phyloP scores from a whole-genome alignment of 2,329 filamentous ascomycete species.

The Lecanoromycetidae sp. region DNA sequence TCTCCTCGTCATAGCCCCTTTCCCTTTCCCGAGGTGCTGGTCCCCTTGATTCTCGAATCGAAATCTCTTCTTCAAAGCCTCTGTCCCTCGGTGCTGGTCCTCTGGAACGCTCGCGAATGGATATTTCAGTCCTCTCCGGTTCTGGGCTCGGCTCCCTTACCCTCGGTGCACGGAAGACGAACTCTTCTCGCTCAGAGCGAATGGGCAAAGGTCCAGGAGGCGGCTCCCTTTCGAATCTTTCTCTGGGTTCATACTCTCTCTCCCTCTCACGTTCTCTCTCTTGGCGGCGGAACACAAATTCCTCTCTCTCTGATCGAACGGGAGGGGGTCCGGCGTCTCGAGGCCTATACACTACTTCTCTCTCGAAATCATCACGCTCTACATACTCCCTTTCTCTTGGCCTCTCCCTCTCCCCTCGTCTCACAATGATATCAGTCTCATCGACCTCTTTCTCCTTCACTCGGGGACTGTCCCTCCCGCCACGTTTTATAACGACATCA shows the following conservation, averaged over 20 bases:
- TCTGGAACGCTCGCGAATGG: slow-evolving; percentile 20
- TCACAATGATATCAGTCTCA: slow-evolving; percentile 19
- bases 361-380: slow-evolving; percentile 16
- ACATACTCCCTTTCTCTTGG: slow-evolving; percentile 20
- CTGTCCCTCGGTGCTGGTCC: slow-evolving; percentile 12
- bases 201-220: slow-evolving; percentile 15
- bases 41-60: slow-evolving; percentile 22
- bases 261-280: slow-evolving; percentile 12
- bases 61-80: slow-evolving; percentile 24
- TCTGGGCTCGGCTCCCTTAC: slow-evolving; percentile 16
- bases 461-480: slow-evolving; percentile 23
- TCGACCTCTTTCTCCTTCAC: slow-evolving; percentile 16
- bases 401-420: slow-evolving; percentile 22
- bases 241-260: slow-evolving; percentile 1
- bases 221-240: slow-evolving; percentile 9
- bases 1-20: slow-evolving; percentile 25
- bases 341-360: slow-evolving; percentile 5
- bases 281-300: slow-evolving; percentile 23
- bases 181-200: slow-evolving; percentile 23
- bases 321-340: slow-evolving; percentile 11
- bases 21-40: slow-evolving; percentile 19
- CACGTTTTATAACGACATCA: slow-evolving; percentile 9
- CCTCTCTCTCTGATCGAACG: slow-evolving; percentile 22
- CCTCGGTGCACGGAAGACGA: slow-evolving; percentile 20
- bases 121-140: slow-evolving; percentile 22